Evolutionary conservation across 73 alveolate species (phyloP), one percentile per base, ranked within the genome.

Genomic region (Tetrahymena elliotti): DNA sequence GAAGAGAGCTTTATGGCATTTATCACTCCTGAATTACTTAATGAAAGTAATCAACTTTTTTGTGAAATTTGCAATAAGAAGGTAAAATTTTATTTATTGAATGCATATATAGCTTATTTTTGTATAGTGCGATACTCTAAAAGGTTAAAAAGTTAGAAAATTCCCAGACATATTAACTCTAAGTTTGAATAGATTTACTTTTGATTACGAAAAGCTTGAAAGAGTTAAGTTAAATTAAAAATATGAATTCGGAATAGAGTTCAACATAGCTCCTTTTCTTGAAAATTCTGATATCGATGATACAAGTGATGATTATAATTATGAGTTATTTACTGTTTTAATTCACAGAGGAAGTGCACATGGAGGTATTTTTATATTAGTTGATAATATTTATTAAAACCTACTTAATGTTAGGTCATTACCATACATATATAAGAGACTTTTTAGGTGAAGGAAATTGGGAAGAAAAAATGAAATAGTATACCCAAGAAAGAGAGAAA

Each of bases 341-440:
- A 98, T 99, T 38, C 99, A 99, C 96, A 96, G 99, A 84, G 99
- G 99, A 6, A 97, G 98, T 68, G 99, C 99, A 35, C 97, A 96
- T 97, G 99, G 99, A 15, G 96, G 88, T 68, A 68, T 27, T 31
- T 31, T 68, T 22, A 2, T 12, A 2, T 18, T 41, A 47, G n/a
- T 7, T 47, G 4, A 12, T 18, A 47, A 10, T 47, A 8, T 0
- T 8, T 18, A 18, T 47, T 47, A 47, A 47, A 0, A 47, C 20
- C 3, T 10, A 4, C 2, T 18, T 18, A 18, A 2, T 15, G 13
- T 3, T 27, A 68, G 99, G 99, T 9, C 99, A 99, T 96, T 99
- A 99, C 96, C 98, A 97, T 94, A 98, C 99, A 24, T 99, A 98
- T 94, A 98, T 99, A 35, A 97, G 99, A 92, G 99, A 99, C 94